These are phyloP conservation scores for Nicotiana rustica DNA, from an alignment of 305 asterid species.

Conservation along the genomic window DNA sequence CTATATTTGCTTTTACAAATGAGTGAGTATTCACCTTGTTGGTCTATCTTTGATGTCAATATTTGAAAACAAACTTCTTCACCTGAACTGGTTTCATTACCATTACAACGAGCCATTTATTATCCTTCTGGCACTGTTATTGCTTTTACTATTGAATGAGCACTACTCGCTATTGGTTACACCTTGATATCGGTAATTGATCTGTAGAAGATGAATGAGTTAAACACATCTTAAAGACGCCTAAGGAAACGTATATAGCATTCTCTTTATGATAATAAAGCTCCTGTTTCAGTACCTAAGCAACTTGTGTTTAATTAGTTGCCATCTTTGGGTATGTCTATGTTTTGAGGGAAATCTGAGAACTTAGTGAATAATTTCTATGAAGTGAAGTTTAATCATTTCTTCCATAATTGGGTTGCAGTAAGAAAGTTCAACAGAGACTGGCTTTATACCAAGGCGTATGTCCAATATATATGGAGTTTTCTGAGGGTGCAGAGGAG, in stretches of 20 bases:
- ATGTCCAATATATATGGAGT: conserved; percentile 89
- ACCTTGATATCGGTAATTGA: conserved; percentile 13
- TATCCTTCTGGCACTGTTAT: conserved; percentile 7
- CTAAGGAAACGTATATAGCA: background rate
- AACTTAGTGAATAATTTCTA: background rate
- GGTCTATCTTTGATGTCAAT: conserved; percentile 12
- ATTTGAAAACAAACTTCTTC: conserved; percentile 4
- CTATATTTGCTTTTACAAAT: conserved; percentile 94
- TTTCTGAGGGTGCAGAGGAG: conserved; percentile 83
- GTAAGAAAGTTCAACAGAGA: conserved; percentile 93
- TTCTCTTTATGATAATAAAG: conserved; percentile 17
- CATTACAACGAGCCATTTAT: conserved; percentile 6
- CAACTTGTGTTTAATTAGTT: conserved; percentile 16
- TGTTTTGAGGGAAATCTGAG: conserved; percentile 17
- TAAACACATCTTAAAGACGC: background rate
- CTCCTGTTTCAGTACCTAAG: conserved; percentile 1
- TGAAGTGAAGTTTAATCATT: conserved; percentile 19
- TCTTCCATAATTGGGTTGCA: conserved; percentile 48
- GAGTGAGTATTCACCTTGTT: conserved; percentile 62
- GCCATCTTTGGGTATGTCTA: conserved; percentile 13
- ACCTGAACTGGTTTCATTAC: conserved; percentile 30
- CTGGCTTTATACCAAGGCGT: conserved; percentile 93
- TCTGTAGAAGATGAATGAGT: conserved; percentile 18
- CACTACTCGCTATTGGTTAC: background rate
- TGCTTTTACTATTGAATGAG: conserved; percentile 18